Evolutionary conservation across 108 stramenopile species (phyloP).

Genomic region (Discostella pseudostelligera): DNA sequence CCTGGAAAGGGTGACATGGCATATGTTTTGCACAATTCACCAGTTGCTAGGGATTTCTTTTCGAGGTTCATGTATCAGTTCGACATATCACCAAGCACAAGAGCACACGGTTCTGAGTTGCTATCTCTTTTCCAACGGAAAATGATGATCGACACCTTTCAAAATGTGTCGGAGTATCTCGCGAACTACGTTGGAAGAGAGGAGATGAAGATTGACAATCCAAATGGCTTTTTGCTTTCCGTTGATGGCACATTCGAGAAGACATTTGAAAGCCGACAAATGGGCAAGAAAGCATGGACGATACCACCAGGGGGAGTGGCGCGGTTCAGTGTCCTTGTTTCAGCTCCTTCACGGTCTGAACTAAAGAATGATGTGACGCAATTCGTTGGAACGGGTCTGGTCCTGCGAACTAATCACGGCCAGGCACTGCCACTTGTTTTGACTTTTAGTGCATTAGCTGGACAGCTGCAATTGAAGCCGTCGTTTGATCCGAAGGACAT

Average conservation of each 20-base stretch:
- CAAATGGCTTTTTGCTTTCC: conserved; percentile 56
- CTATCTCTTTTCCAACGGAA: conserved; percentile 23
- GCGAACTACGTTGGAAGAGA: conserved; percentile 1
- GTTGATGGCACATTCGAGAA: conserved; percentile 48
- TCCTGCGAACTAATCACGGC: conserved; percentile 68
- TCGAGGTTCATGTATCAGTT: conserved; percentile 27
- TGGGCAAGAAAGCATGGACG: conserved; percentile 26
- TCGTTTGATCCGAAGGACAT: not conserved
- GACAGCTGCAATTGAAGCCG: conserved; percentile 52
- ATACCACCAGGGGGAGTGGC: conserved; percentile 73
- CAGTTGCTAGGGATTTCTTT: conserved; percentile 14
- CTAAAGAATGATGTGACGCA: conserved; percentile 63
- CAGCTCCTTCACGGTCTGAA: conserved; percentile 39
- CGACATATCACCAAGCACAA: conserved; percentile 29
- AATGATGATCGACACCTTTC: conserved; percentile 13
- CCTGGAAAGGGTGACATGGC: not conserved
- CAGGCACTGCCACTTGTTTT: conserved; percentile 65
- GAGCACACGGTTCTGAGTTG: conserved; percentile 22
- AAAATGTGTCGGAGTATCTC: conserved; percentile 18
- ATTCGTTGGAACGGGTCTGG: conserved; percentile 64
- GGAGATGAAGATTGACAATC: conserved; percentile 15
- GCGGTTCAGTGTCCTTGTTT: conserved; percentile 58
- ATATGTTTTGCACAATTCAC: conserved; percentile 28
- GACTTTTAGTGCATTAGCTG: conserved; percentile 62
- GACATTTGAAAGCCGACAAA: conserved; percentile 26